These are phyloP conservation scores for Prunus mume DNA, from an alignment of 306 rosid genomes.

Conservation along the genomic window DNA sequence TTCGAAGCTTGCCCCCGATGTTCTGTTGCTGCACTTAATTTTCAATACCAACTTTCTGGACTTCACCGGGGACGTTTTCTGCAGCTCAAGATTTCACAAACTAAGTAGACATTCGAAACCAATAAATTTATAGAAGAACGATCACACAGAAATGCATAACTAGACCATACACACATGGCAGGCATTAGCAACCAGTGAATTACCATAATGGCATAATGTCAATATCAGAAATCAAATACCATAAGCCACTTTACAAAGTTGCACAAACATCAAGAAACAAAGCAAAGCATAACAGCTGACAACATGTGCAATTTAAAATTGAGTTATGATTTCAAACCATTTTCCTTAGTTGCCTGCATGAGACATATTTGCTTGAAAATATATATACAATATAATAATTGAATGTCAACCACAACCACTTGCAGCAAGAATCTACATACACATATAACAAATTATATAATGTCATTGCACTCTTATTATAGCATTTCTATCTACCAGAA, in stretches of 20 bases:
- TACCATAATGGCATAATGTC: background rate
- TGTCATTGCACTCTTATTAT: background rate
- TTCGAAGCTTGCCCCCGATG: slow-evolving; percentile 9
- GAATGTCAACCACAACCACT: background rate
- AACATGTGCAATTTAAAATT: background rate
- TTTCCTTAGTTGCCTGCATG: background rate
- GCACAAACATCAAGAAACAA: background rate
- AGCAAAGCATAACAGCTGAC: background rate
- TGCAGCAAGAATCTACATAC: background rate
- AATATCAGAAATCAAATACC: background rate
- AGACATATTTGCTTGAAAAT: background rate
- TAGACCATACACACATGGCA: background rate
- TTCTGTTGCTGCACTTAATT: slow-evolving; percentile 20
- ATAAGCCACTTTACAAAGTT: background rate
- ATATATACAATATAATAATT: background rate
- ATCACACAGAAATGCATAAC: background rate
- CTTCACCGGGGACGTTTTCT: slow-evolving; percentile 27
- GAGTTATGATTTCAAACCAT: background rate
- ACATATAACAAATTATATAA: background rate
- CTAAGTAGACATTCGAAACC: slow-evolving; percentile 2
- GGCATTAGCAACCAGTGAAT: background rate
- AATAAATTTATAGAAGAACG: background rate
- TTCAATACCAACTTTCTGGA: slow-evolving; percentile 23
- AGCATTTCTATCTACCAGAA: background rate
- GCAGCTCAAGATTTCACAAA: slow-evolving; percentile 22